Base-by-base conservation (phyloP, 2,329 filamentous ascomycete species). In the Pseudopyricularia cyperi region DNA sequence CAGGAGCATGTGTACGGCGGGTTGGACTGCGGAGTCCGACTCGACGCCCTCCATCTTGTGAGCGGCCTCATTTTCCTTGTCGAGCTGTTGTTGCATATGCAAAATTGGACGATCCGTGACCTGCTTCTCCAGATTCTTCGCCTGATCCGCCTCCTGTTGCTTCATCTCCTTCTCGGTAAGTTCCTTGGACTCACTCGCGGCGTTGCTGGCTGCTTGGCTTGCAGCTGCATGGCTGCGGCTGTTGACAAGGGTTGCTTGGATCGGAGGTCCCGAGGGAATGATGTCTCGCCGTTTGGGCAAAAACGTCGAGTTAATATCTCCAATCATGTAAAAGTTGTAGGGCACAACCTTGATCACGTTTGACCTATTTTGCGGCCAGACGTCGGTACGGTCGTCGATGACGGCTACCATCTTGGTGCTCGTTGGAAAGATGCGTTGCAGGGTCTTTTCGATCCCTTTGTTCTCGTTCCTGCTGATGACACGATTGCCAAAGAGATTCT, bases 361-460 rank as follows among this genome's bases (percentile, higher is more conserved):
- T 5, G 86, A 80, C 59, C 86, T 85, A 75, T 95, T 97, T 58
- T 84, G 81, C 2, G 81, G 81, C 93, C 93, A 98, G 7, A 98
- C 91, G 65, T 98, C 93, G 51, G 89, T 89, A 58, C 93, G 81
- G 67, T 98, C 93, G 64, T 98, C 93, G 57, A 98, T 98, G 60
- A 98, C 96, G 54, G 96, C 90, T 1, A 96, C 94, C 93, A 98
- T 98, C 67, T 95, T 91, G 6, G 91, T 97, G 67, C 94, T 94
- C 54, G 95, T 88, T 5, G 94, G 93, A 65, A 98, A 98, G 14
- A 98, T 69, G 7, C 93, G 81, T 63, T 93, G 87, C 30, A 98
- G 72, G 58, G 83, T 93, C 74, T 98, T 98, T 3, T 85, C 87
- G 66, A 97, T 83, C 65, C 86, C 96, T 52, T 91, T 91, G 64